Evolutionary conservation across 176 grass and related monocot species (phyloP).

Genomic region (Poa pratensis): DNA sequence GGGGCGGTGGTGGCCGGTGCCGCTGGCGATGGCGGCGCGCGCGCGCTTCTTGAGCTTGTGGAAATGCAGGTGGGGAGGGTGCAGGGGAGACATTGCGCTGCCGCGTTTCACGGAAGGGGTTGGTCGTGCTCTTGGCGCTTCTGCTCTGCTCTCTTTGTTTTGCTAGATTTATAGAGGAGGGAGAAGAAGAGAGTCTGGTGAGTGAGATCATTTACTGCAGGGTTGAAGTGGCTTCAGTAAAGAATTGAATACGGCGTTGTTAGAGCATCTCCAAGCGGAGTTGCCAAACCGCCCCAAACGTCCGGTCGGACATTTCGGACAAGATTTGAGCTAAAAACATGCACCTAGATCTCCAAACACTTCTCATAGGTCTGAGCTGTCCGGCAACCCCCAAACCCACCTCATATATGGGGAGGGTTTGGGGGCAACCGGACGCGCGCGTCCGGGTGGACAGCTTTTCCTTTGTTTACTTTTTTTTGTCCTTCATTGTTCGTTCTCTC

Average conservation of each 20-base stretch:
- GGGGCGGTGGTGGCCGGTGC: conserved; percentile 14
- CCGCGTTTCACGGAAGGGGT: conserved; percentile 36
- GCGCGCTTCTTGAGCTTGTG: conserved; percentile 55
- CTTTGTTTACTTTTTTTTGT: too few relatives aligned
- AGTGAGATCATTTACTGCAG: conserved; percentile 40
- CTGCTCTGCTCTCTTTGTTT: conserved; percentile 23
- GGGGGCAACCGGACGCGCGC: too few relatives aligned
- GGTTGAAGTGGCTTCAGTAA: conserved; percentile 47
- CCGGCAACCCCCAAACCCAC: too few relatives aligned
- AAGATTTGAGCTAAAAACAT: too few relatives aligned
- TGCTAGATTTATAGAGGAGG: conserved; percentile 40
- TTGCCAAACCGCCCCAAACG: too few relatives aligned
- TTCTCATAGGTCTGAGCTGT: too few relatives aligned
- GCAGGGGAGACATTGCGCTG: conserved; percentile 55
- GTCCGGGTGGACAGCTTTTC: too few relatives aligned
- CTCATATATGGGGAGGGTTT: too few relatives aligned
- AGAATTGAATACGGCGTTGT: conserved; percentile 49
- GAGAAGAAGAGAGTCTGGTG: neutral
- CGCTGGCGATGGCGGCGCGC: neutral
- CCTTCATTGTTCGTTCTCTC: too few relatives aligned
- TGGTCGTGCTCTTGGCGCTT: conserved; percentile 35
- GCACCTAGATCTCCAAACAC: too few relatives aligned
- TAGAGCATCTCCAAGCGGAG: too few relatives aligned
- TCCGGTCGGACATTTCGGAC: too few relatives aligned
- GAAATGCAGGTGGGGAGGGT: conserved; percentile 50